Evolutionary conservation across 1,284 basidiomycete genomes (phyloP), one percentile per base, ranked within the genome.

Genomic region (Anthracocystis panici-leucophaei): DNA sequence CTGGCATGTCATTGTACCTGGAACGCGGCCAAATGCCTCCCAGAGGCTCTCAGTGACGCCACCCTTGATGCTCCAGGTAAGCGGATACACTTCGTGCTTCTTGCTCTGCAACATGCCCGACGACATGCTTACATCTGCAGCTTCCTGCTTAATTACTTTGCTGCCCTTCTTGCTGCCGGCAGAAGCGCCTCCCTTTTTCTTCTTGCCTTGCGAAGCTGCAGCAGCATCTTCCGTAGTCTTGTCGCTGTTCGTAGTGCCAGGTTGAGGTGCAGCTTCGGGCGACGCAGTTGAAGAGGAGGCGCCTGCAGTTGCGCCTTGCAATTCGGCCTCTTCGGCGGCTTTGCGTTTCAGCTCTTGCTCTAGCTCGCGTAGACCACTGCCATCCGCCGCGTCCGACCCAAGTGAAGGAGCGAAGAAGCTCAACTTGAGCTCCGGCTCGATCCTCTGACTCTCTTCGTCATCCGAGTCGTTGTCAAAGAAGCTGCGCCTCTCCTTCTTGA

Each of bases 11-110:
- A 77, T 75, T 31, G 70, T 72, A 5, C 81, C 82, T 0, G 76
- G 78, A 1, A 83, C 77, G 5, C 82, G 74, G 20, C 79, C 77
- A 29, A 82, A 61, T 11, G 77, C 78, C 41, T 83, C 77, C 82
- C 82, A 83, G 14, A 83, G 60, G 25, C 78, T 75, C 58, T 79
- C 76, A 53, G 77, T 77, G 21, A 81, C 67, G 40, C 73, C 72
- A 5, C 58, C 57, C 21, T 74, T 70, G 60, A 73, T 70, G 41
- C 55, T 60, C 79, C 79, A 81, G 0, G 75, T 79, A 27, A 76
- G 61, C 1, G 79, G 79, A 45, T 71, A 81, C 16, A 79, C 61
- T 46, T 78, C 79, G 63, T 81, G 79, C 57, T 67, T 71, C 58
- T 72, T 72, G 65, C 62, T 63, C 51, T 58, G 65, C 14, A 51